Evolutionary conservation across 164 flowering plant genomes (phyloP).

Genomic region (Magnolia kwangsiensis): DNA sequence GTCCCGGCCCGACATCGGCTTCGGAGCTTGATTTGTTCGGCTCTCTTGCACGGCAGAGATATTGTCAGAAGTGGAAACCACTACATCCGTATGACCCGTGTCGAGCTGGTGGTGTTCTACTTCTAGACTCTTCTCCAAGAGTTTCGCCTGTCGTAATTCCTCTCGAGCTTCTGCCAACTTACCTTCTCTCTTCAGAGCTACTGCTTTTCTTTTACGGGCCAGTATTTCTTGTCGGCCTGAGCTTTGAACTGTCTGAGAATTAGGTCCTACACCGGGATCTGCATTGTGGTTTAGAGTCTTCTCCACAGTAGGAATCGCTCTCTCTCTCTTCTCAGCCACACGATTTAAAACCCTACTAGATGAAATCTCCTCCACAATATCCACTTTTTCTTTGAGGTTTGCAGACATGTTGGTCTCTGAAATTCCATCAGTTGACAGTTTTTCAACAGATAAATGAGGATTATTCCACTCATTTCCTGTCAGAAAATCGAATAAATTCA

Average conservation of each 20-base stretch:
- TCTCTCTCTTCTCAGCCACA: conserved; percentile 9
- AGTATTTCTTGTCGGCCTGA: conserved; percentile 46
- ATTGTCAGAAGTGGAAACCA: conserved; percentile 26
- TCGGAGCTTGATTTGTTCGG: conserved; percentile 29
- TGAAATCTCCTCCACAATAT: conserved; percentile 4
- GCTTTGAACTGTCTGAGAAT: conserved; percentile 21
- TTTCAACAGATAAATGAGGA: conserved; percentile 16
- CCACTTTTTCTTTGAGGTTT: conserved; percentile 10
- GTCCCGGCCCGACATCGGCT: conserved; percentile 65
- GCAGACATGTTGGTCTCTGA: not conserved
- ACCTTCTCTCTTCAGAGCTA: conserved; percentile 76
- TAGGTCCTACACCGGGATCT: conserved; percentile 10
- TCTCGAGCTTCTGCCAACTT: conserved; percentile 74
- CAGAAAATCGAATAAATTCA: conserved; percentile 25
- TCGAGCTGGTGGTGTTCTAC: conserved; percentile 23
- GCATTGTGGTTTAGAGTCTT: conserved; percentile 10
- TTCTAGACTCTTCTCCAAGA: conserved; percentile 54
- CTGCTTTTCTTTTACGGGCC: conserved; percentile 59
- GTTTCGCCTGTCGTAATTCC: conserved; percentile 61
- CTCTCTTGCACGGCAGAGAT: not conserved
- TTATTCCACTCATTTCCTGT: conserved; percentile 24
- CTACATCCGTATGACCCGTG: conserved; percentile 11
- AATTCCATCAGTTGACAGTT: conserved; percentile 4
- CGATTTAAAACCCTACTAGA: not conserved
- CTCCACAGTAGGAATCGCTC: conserved; percentile 6